Base-by-base conservation (phyloP, 2,329 filamentous ascomycete genomes). In the Pseudogymnoascus sp. region DNA sequence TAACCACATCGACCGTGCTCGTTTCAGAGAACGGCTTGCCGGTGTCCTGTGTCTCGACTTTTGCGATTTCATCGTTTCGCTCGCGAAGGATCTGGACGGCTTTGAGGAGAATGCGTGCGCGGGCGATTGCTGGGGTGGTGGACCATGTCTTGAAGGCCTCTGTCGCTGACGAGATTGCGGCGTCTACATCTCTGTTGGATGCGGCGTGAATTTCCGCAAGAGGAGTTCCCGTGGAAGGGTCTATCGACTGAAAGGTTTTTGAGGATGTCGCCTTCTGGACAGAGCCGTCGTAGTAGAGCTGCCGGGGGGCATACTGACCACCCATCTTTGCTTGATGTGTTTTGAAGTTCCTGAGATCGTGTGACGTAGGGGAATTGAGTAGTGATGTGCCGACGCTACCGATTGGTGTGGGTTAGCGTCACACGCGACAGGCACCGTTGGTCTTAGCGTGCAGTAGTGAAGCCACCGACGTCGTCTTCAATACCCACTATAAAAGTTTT, bases 21-120 rank as follows among this genome's bases (percentile, higher is more conserved):
- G 92, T 96, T 75, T 96, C 91, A 3, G 87, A 88, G 74, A 83
- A 93, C 6, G 91, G 84, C 74, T 95, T 95, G 71, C 92, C 91
- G 0, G 91, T 95, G 73, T 96, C 91, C 69, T 87, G 79, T 1
- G 90, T 95, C 76, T 96, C 91, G 61, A 90, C 78, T 62, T 81
- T 81, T 59, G 91, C 91, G 41, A 96, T 86, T 62, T 86, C 84
- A 70, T 95, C 88, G 73, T 95, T 95, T 65, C 86, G 84, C 65
- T 84, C 76, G 54, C 90, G 87, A 10, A 96, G 80, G 11, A 96
- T 75, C 54, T 83, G 76, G 15, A 89, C 90, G 2, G 91, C 90
- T 71, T 84, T 85, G 31, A 91, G 87, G 8, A 96, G 84, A 67
- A 95, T 87, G 62, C 89, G 85, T 1, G 90, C 85, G 62, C 91